Base-by-base conservation (phyloP, 2,329 filamentous ascomycete species). In the Fonsecaea monophora region DNA sequence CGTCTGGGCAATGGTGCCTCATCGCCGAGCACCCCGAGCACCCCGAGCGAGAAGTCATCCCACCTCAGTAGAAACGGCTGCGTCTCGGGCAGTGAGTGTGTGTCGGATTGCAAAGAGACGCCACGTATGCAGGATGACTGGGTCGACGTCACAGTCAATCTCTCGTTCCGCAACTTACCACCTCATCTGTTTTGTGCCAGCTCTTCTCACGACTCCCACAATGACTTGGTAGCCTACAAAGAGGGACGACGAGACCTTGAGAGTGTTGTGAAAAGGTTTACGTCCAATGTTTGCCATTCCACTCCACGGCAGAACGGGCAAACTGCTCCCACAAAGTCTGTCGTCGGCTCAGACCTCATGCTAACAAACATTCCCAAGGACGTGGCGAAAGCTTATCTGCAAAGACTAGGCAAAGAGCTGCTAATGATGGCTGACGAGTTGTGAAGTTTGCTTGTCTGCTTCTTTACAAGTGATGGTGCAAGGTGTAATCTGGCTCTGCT, bases 141-240 rank as follows among this genome's bases (percentile, higher is more conserved):
- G 37, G 76, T 87, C 66, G 92, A 91, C 71, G 82, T 96, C 4
- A 91, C 92, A 0, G 89, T 96, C 18, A 96, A 96, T 75, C 86
- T 94, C 25, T 96, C 96, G 80, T 96, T 96, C 79, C 87, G 88
- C 42, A 90, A 89, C 68, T 81, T 95, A 8, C 53, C 62, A 13
- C 81, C 87, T 2, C 80, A 76, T 3, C 87, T 85, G 0, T 95
- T 95, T 75, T 87, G 91, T 1, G 77, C 84, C 1, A 92, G 92
- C 0, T 85, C 88, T 70, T 92, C 96, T 75, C 89, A 96, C 0
- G 96, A 97, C 74, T 92, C 91, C 0, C 96, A 96, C 74, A 83
- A 92, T 37, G 93, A 96, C 77, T 77, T 97, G 59, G 89, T 90
- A 45, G 90, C 90, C 1, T 96, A 96, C 75, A 92, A 96, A 75